Evolutionary conservation across 179 eudicot genomes (phyloP), one percentile per base, ranked within the genome.

Genomic region (Spinacia oleracea): DNA sequence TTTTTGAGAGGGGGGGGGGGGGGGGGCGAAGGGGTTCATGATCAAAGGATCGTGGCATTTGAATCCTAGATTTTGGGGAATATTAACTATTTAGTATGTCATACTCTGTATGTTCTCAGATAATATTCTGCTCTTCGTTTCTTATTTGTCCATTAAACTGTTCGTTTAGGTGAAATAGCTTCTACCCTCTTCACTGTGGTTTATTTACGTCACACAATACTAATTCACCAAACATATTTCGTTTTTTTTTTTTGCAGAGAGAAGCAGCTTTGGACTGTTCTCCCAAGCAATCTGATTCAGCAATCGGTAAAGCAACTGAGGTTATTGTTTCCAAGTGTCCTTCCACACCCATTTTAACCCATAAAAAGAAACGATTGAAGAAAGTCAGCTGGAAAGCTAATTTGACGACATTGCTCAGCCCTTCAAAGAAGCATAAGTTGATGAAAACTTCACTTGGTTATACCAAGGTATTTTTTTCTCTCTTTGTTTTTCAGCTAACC

Each of bases 401-500:
- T 38, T 9, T 63, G 32, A 42, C 31, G 42, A 80, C 85, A 12
- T 68, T 74, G 70, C 45, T 69, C 73, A 73, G 73, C 73, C 79
- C 87, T 59, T 48, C 66, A 29, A 88, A 85, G 85, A 78, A 76
- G 84, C 87, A 83, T 73, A 84, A 80, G 14, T 72, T 43, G 69
- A 83, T 81, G 80, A 80, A 46, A 68, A 72, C 76, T 48, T 80
- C 74, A 21, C 72, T 35, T 32, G 20, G 16, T 51, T 23, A 35
- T 35, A 69, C 81, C 68, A 80, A 88, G 94, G 94, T 91, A 88
- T 27, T 73, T 31, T 74, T 25, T 58, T 29, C 34, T 31, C 32
- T 11, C 25, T 53, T 63, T 56, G 32, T 38, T n/a, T 56, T 35
- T 73, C 56, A 4, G 7, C 53, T 12, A 29, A 59, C 31, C 27